Conservation (phyloP, 2,329 filamentous ascomycete species). For the Penicillium sp. region DNA sequence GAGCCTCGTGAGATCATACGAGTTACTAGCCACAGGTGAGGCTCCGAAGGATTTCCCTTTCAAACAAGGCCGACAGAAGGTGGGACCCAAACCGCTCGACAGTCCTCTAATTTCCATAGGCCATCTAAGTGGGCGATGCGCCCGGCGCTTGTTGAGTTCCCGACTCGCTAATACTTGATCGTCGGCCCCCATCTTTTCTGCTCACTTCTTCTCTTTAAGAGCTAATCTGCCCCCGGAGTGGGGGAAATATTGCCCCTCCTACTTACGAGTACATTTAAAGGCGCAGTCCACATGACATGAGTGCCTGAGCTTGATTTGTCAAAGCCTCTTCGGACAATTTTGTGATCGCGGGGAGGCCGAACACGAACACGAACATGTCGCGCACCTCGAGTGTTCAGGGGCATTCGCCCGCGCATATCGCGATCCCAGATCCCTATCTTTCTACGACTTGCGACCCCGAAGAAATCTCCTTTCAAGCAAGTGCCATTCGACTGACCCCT, state of each 20-base stretch:
- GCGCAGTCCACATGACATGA: not conserved
- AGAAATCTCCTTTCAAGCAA: slow-evolving; percentile 38
- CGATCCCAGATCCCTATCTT: slow-evolving; percentile 41
- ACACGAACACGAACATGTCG: slow-evolving; percentile 21
- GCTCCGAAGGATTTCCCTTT: not conserved
- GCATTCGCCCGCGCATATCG: slow-evolving; percentile 29
- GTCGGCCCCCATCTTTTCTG: slow-evolving; percentile 6
- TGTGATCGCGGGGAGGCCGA: not conserved
- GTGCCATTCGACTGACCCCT: slow-evolving; percentile 35
- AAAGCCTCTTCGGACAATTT: not conserved
- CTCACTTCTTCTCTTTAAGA: not conserved
- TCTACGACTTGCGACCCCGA: slow-evolving; percentile 41
- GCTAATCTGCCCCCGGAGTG: not conserved
- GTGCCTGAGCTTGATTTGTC: not conserved
- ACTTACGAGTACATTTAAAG: not conserved
- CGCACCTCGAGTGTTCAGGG: slow-evolving; percentile 20
- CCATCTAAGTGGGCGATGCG: slow-evolving; percentile 4
- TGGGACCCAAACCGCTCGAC: not conserved
- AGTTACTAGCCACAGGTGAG: not conserved
- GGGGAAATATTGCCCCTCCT: not conserved
- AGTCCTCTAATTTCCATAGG: not conserved
- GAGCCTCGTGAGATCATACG: not conserved
- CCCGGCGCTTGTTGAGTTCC: slow-evolving; percentile 14
- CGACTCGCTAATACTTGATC: slow-evolving; percentile 8
- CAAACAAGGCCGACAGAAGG: not conserved